Conservation (phyloP, 352 stramenopile genomes). For the Bremia lactucae region DNA sequence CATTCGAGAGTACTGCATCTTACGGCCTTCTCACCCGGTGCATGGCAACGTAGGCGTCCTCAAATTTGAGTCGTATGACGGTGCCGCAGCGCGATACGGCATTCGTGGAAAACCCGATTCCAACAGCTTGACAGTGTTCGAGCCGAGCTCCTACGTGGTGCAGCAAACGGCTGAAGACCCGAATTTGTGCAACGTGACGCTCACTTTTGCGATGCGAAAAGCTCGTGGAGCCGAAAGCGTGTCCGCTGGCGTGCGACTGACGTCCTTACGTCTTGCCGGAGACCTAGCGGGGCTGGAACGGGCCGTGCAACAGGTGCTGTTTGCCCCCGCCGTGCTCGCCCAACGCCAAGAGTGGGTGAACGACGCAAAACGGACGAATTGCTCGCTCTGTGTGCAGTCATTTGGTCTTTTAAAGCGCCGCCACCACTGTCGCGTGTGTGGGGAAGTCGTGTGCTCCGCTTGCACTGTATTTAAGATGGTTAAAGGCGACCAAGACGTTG, state of each 20-base stretch:
- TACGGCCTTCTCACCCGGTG: conserved; percentile 44
- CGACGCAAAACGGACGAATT: conserved; percentile 65
- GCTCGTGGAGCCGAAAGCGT: conserved; percentile 49
- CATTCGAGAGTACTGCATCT: conserved; percentile 66
- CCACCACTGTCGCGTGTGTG: conserved; percentile 81
- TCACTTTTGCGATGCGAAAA: conserved; percentile 76
- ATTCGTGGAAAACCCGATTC: conserved; percentile 62
- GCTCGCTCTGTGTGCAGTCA: conserved; percentile 65
- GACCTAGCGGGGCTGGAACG: conserved; percentile 46
- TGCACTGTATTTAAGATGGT: conserved; percentile 77
- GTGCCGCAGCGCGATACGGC: conserved; percentile 52
- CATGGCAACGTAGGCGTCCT: conserved; percentile 54
- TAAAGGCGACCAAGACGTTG: conserved; percentile 34
- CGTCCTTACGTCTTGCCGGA: conserved; percentile 50
- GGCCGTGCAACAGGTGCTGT: conserved; percentile 59
- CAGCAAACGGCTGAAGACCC: conserved; percentile 54
- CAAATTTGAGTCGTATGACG: conserved; percentile 79
- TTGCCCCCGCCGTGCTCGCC: conserved; percentile 47
- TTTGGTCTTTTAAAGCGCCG: conserved; percentile 76
- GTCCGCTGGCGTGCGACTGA: conserved; percentile 56
- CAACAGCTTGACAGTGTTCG: conserved; percentile 71
- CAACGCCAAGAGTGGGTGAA: conserved; percentile 74
- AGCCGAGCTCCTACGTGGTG: conserved; percentile 65
- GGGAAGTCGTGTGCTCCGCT: conserved; percentile 74
- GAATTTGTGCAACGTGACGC: conserved; percentile 47